Percentiles rank a stretch among this genome's conserved stretches.
phyloP scores from a whole-genome alignment of 164 flowering plant species.

The Chimonanthus salicifolius region DNA sequence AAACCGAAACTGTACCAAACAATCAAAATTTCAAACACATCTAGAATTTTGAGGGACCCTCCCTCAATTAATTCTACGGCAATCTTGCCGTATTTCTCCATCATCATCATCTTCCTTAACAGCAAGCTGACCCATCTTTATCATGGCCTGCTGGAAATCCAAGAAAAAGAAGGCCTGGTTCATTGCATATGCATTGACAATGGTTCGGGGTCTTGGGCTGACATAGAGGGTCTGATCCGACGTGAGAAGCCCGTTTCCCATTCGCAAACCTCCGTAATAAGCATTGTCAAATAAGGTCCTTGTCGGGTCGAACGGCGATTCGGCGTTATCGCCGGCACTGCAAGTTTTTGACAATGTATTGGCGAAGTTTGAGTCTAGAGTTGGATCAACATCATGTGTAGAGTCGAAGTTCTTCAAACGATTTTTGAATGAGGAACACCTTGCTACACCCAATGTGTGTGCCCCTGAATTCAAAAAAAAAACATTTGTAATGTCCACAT shows the following conservation, averaged over 20 bases:
- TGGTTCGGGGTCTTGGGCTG: constrained; percentile 36
- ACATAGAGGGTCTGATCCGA: constrained; percentile 66
- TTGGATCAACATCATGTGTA: constrained; percentile 44
- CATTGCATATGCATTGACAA: constrained; percentile 59
- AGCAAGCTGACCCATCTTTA: constrained; percentile 71
- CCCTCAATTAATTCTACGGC: constrained; percentile 46
- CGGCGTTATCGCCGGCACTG: constrained; percentile 55
- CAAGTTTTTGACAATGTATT: constrained; percentile 50
- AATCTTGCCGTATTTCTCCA: constrained; percentile 65
- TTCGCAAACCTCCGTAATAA: constrained; percentile 44
- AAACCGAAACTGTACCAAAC: neutral
- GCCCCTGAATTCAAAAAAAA: constrained; percentile 28
- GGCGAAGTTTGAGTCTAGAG: constrained; percentile 40
- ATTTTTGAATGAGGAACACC: constrained; percentile 80
- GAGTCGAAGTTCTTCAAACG: constrained; percentile 44
- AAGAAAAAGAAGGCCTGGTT: constrained; percentile 77
- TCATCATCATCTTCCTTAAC: constrained; percentile 59
- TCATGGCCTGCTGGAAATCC: constrained; percentile 70
- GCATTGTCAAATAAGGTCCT: constrained; percentile 58
- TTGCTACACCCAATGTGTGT: constrained; percentile 83
- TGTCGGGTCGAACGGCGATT: constrained; percentile 55
- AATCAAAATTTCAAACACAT: neutral
- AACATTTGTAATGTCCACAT: too few relatives aligned
- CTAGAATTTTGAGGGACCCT: neutral
- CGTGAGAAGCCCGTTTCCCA: constrained; percentile 49